Evolutionary conservation across 352 stramenopile species (phyloP), one percentile per base, ranked within the genome.

Genomic region (Pythium chondricola): DNA sequence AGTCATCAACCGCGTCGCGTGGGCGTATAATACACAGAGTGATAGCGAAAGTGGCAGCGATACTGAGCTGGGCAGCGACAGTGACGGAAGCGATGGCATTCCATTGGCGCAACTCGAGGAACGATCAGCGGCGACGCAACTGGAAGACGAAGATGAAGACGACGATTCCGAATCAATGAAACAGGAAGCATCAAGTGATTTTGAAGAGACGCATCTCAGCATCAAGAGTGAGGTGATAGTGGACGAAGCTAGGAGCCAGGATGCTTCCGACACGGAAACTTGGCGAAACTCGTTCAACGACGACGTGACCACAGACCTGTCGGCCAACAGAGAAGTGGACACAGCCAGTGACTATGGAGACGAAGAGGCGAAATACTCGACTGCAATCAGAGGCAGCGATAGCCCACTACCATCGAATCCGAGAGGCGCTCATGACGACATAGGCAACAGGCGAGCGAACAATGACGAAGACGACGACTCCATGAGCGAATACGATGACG

Each of bases 1-100:
- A 11, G 35, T 53, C 13, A 53, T 65, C 45, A 42, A 44, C 14
- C 49, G 46, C 14, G 45, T 52, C 11, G 17, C 20, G 2, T 65
- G 51, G 46, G 40, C 46, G 9, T 35, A 43, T 5, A 25, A 13
- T 13, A 43, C 43, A 26, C 48, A 36, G 6, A 50, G 17, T 4
- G 44, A 44, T 10, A 53, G 46, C 17, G 37, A 38, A 35, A 65
- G 29, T 26, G 31, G 16, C 29, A 52, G 25, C 30, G 37, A 42
- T 31, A 59, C 36, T 11, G 56, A 40, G 42, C 55, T 40, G 17
- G 52, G 52, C 22, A 43, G 29, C 18, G 32, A 46, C 5, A 53
- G 30, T 17, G 60, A 58, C 31, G 40, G 50, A 6, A 52, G 42
- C 17, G 47, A 56, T 2, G 43, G 41, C 9, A 17, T 57, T 16